Evolutionary conservation across 2,329 filamentous ascomycete genomes (phyloP).

Genomic region (Chrysosphaeria jannelii): DNA sequence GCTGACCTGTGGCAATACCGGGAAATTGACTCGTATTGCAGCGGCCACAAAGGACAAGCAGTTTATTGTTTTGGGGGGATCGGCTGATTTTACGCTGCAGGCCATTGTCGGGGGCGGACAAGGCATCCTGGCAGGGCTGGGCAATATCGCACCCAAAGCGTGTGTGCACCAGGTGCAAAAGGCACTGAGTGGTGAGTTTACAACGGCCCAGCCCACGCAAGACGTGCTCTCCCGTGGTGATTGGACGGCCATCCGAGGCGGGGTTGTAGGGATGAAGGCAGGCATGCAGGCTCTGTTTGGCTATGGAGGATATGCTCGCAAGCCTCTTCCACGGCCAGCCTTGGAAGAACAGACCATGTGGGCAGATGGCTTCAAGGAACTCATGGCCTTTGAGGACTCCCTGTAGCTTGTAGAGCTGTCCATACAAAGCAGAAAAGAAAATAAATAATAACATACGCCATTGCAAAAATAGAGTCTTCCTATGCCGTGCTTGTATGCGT

Average conservation of each 20-base stretch:
- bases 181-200: slow-evolving; percentile 22
- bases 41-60: slow-evolving; percentile 19
- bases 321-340: slow-evolving; percentile 19
- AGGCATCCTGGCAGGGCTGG: slow-evolving; percentile 41
- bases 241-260: slow-evolving; percentile 41
- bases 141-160: slow-evolving; percentile 37
- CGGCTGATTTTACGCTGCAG: slow-evolving; percentile 42
- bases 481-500: no score
- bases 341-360: slow-evolving; percentile 17
- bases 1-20: slow-evolving; percentile 39
- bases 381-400: slow-evolving; percentile 20
- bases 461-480: no score
- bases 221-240: slow-evolving; percentile 35
- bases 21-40: slow-evolving; percentile 32
- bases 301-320: slow-evolving; percentile 25
- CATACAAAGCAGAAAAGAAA: neutral
- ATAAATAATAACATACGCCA: neutral
- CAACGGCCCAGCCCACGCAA: slow-evolving; percentile 32
- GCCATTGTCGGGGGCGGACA: slow-evolving; percentile 36
- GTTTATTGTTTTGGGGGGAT: slow-evolving; percentile 43
- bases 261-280: slow-evolving; percentile 41
- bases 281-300: slow-evolving; percentile 33
- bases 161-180: slow-evolving; percentile 30
- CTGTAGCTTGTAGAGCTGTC: no score
- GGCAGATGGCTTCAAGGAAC: slow-evolving; percentile 24